A percentile compares a stretch with the other conserved stretches of the same genome.
Evolutionary conservation across 805 yeast species (phyloP).

Genomic region (Saccharomycopsis fermentans): DNA sequence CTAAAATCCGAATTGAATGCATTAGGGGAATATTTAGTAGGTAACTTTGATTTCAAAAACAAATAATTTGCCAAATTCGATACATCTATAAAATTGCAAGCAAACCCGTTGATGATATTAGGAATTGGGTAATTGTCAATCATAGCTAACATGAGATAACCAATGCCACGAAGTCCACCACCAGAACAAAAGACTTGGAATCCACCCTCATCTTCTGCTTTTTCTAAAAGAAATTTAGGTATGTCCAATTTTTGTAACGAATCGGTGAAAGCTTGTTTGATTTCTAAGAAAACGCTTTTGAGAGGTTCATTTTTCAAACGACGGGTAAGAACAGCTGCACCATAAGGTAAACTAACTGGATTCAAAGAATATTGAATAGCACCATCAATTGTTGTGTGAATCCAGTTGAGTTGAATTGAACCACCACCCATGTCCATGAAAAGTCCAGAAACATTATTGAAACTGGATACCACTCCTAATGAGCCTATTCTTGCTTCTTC

Average conservation of each 20-base stretch:
- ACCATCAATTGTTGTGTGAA: slow-evolving; percentile 41
- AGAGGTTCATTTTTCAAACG: slow-evolving; percentile 43
- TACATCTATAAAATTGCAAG: slow-evolving; percentile 45
- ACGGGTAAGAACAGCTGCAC: slow-evolving; percentile 58
- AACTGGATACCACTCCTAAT: slow-evolving; percentile 66
- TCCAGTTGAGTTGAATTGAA: slow-evolving; percentile 61
- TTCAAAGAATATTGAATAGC: slow-evolving; percentile 41
- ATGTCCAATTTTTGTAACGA: slow-evolving; percentile 43
- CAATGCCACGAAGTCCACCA: slow-evolving; percentile 65
- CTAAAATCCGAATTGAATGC: neutral
- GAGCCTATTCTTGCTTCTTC: slow-evolving; percentile 63
- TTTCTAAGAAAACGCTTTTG: slow-evolving; percentile 41
- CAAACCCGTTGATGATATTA: slow-evolving; percentile 59
- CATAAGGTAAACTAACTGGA: slow-evolving; percentile 62
- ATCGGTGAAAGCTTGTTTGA: slow-evolving; percentile 38
- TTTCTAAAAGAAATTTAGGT: slow-evolving; percentile 40
- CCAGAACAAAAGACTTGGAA: slow-evolving; percentile 59
- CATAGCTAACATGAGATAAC: slow-evolving; percentile 45
- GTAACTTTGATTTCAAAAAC: slow-evolving; percentile 38
- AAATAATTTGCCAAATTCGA: slow-evolving; percentile 41
- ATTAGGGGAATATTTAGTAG: slow-evolving; percentile 20
- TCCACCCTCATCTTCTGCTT: slow-evolving; percentile 48
- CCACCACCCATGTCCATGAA: slow-evolving; percentile 73
- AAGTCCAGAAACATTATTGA: slow-evolving; percentile 54
- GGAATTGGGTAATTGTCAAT: slow-evolving; percentile 55